Conservation (phyloP, 495 filamentous ascomycete genomes). For the Parachaetomium inaequale region DNA sequence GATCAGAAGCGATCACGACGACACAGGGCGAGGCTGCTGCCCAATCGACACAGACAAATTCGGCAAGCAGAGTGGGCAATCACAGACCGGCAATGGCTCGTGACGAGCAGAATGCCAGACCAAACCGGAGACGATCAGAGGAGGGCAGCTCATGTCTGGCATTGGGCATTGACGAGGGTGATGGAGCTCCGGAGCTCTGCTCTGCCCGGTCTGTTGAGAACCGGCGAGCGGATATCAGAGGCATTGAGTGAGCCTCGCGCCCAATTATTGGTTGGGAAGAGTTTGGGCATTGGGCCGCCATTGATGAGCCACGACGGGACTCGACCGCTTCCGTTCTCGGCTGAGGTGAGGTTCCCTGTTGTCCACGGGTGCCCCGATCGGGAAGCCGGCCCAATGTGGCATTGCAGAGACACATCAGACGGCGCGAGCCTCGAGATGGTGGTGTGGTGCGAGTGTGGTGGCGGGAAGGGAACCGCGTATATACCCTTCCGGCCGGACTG, state of each 20-base stretch:
- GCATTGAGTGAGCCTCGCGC: slow-evolving; percentile 6
- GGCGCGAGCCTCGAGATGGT: slow-evolving; percentile 9
- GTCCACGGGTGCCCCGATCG: background rate
- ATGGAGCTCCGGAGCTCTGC: background rate
- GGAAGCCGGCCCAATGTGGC: slow-evolving; percentile 10
- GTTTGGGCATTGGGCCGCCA: slow-evolving; percentile 19
- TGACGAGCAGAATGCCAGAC: background rate
- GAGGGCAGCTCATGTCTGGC: background rate
- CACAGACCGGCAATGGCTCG: background rate
- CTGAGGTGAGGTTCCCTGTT: slow-evolving; percentile 1
- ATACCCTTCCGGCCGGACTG: background rate
- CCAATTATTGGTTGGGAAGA: slow-evolving; percentile 8
- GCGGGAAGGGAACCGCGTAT: background rate
- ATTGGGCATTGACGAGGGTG: background rate
- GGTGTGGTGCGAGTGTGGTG: background rate
- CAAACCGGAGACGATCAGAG: background rate
- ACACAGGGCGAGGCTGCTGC: slow-evolving; percentile 15
- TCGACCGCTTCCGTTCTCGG: slow-evolving; percentile 8
- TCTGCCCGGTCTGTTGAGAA: background rate
- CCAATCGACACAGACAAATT: slow-evolving; percentile 6
- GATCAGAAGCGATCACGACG: slow-evolving; percentile 29
- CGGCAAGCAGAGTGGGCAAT: slow-evolving; percentile 4
- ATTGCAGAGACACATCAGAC: slow-evolving; percentile 18
- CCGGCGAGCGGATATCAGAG: background rate
- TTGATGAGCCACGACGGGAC: slow-evolving; percentile 7